These are phyloP conservation scores for Xylaria sp. DNA, from an alignment of 2,329 filamentous ascomycete species.

Conservation along the genomic window DNA sequence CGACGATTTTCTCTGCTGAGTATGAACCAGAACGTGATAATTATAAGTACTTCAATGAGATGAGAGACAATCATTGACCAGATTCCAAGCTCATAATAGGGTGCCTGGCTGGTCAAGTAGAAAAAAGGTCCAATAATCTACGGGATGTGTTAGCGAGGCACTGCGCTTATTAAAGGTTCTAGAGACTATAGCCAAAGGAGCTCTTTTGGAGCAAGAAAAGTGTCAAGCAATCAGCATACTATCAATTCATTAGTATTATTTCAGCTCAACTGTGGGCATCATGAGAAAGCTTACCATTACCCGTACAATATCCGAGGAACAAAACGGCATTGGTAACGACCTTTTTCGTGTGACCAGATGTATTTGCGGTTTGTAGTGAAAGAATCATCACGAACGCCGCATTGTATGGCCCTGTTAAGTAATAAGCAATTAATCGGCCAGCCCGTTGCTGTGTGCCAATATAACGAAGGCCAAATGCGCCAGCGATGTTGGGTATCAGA, in stretches of 20 bases:
- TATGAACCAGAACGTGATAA: slow-evolving; percentile 58
- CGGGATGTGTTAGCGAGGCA: slow-evolving; percentile 21
- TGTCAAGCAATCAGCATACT: slow-evolving; percentile 19
- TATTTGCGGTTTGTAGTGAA: slow-evolving; percentile 54
- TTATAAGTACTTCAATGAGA: slow-evolving; percentile 62
- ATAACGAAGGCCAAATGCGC: slow-evolving; percentile 64
- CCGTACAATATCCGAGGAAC: slow-evolving; percentile 64
- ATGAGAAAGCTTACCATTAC: slow-evolving; percentile 52
- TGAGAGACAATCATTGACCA: slow-evolving; percentile 68
- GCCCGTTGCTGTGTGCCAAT: slow-evolving; percentile 57
- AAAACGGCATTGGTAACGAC: slow-evolving; percentile 68
- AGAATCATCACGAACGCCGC: slow-evolving; percentile 63
- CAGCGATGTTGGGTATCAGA: slow-evolving; percentile 63
- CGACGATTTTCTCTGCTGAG: slow-evolving; percentile 62
- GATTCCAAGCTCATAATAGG: slow-evolving; percentile 62
- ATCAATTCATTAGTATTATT: slow-evolving; percentile 2
- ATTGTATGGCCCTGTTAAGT: slow-evolving; percentile 66
- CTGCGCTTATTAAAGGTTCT: neutral
- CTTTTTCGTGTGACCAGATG: slow-evolving; percentile 67
- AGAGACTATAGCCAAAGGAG: neutral
- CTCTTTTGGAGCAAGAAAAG: neutral
- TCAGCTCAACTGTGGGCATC: neutral
- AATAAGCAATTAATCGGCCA: slow-evolving; percentile 64
- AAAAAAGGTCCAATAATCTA: slow-evolving; percentile 64
- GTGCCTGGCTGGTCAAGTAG: slow-evolving; percentile 61